phyloP scores from a whole-genome alignment of 352 stramenopile genomes.

The Aphanomyces astaci region DNA sequence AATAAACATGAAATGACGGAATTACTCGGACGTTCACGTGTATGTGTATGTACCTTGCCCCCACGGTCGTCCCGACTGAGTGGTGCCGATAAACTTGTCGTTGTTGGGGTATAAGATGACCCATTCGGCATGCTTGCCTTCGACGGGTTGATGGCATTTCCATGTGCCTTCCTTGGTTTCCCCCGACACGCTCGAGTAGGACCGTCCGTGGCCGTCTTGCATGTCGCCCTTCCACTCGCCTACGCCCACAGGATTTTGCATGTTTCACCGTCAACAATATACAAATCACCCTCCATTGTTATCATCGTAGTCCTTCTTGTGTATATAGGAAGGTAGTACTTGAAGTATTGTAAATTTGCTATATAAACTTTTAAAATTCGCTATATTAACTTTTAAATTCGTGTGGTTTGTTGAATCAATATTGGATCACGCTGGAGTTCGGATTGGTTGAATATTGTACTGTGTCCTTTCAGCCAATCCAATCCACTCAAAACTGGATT shows the following conservation, averaged over 20 bases:
- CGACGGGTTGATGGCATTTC: constrained; percentile 45
- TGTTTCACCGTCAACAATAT: not conserved
- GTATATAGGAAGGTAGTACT: too few species aligned
- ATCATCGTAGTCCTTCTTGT: too few species aligned
- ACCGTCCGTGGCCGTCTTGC: constrained; percentile 53
- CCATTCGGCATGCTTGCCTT: constrained; percentile 40
- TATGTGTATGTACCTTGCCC: constrained; percentile 29
- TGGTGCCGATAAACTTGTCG: constrained; percentile 69
- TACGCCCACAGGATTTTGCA: not conserved
- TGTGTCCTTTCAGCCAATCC: too few species aligned
- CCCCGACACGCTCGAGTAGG: constrained; percentile 44
- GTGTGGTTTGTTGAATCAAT: too few species aligned
- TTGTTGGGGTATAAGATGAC: constrained; percentile 59
- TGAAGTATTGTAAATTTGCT: too few species aligned
- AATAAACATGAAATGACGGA: not conserved
- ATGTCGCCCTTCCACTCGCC: constrained; percentile 66
- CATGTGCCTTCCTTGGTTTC: constrained; percentile 65
- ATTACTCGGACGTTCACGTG: too few species aligned
- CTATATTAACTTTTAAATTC: too few species aligned
- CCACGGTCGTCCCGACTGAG: constrained; percentile 50
- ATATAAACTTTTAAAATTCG: too few species aligned
- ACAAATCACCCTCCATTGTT: not conserved
- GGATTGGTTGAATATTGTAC: too few species aligned
- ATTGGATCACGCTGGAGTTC: too few species aligned
- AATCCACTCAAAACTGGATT: too few species aligned